Evolutionary conservation across 1,139 yeast genomes (phyloP), one percentile per base, ranked within the genome.

Genomic region (Scheffersomyces titani): DNA sequence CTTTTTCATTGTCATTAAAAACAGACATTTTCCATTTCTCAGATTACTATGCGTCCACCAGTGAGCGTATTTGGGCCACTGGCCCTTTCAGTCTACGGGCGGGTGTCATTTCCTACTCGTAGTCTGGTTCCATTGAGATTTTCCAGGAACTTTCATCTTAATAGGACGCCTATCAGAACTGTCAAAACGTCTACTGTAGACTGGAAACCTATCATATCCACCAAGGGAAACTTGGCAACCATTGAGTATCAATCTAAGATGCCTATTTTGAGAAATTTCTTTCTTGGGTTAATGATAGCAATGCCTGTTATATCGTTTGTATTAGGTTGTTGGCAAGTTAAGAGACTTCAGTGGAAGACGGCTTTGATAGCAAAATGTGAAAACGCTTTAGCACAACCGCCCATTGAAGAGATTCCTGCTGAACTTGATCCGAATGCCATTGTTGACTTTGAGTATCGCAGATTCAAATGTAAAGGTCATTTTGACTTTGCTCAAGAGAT

Each of bases 291-390:
- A 30, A 78, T 89, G 82, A 73, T 91, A 50, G 85, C 94, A 22
- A 94, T 96, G 90, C 99, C 99, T 0, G 80, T 92, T 0, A 81
- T 92, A 1, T 85, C 97, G 9, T 91, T 94, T 69, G 89, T 87
- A 46, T 77, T 94, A 52, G 99, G 99, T 2, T 85, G 96, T 57
- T 94, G 99, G 99, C 99, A 94, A 74, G 87, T 91, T 49, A 78
- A 85, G 65, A 80, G 99, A 61, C 76, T 94, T 55, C 78, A 85
- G 59, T 94, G 99, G 99, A 96, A 96, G 71, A 88, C 87, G n/a
- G 84, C 87, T 55, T 78, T 94, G 60, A 90, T 96, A 60, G 87
- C 97, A 5, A 82, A 83, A 51, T 87, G 96, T 67, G 98, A 94
- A 70, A 90, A 91, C 64, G 78, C 92, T 60, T 76, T 94, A 59